phyloP scores from a whole-genome alignment of 2,329 filamentous ascomycete genomes.

The Neurospora crassa region DNA sequence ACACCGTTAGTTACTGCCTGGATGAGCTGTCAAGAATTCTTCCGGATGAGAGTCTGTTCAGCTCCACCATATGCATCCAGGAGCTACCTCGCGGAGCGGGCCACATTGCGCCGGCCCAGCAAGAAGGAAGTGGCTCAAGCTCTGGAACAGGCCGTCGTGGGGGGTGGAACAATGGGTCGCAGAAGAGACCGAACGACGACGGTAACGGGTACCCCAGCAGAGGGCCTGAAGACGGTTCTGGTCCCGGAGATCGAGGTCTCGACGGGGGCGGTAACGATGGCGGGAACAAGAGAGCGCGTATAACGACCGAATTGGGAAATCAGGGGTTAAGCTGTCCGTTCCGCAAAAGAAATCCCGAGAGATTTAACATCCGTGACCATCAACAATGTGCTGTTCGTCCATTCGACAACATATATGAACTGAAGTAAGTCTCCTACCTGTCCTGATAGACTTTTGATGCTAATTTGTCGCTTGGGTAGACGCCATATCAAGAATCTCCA shows the following conservation, averaged over 20 bases:
- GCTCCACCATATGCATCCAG: not conserved
- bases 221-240: constrained; percentile 3
- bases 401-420: constrained; percentile 9
- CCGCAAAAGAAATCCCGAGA: constrained; percentile 18
- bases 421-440: constrained; percentile 13
- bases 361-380: constrained; percentile 17
- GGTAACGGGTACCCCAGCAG: constrained; percentile 1
- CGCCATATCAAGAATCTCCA: constrained; percentile 18
- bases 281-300: constrained; percentile 1
- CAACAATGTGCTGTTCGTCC: constrained; percentile 12
- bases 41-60: constrained; percentile 1
- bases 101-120: not conserved
- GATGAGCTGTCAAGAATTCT: constrained; percentile 15
- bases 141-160: not conserved
- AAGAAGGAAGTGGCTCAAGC: not conserved
- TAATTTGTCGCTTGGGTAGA: not conserved
- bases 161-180: not conserved
- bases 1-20: constrained; percentile 14
- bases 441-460: not conserved
- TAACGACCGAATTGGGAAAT: not conserved
- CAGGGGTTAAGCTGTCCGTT: constrained; percentile 17
- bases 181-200: constrained; percentile 9
- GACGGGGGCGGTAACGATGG: constrained; percentile 3
- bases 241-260: not conserved
- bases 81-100: constrained; percentile 4